phyloP scores from a whole-genome alignment of 129 eudicot genomes.

The Artemisia annua region DNA sequence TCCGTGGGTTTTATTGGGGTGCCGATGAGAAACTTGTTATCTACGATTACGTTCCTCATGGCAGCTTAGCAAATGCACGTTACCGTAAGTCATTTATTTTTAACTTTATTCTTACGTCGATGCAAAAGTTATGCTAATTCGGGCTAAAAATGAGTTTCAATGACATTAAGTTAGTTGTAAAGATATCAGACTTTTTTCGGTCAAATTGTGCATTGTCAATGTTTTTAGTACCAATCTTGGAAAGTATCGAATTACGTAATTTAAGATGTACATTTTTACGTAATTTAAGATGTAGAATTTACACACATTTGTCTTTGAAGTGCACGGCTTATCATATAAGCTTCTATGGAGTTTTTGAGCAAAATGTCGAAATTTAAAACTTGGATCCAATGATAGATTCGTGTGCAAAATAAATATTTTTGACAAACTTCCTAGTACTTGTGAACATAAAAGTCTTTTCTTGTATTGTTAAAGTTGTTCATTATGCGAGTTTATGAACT shows the following conservation, averaged over 20 bases:
- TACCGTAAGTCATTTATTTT: conserved; percentile 58
- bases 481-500: neutral
- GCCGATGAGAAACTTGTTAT: conserved; percentile 87
- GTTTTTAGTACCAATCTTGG: neutral
- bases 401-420: neutral
- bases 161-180: neutral
- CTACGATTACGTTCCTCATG: conserved; percentile 92
- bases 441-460: neutral
- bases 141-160: neutral
- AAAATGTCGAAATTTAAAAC: conserved; percentile 1
- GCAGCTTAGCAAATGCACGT: conserved; percentile 90
- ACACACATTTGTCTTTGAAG: neutral
- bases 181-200: neutral
- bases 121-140: neutral
- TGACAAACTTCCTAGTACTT: neutral
- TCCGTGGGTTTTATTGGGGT: conserved; percentile 99
- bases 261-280: neutral
- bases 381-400: conserved; percentile 21
- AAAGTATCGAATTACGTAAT: neutral
- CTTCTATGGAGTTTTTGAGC: neutral
- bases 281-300: no score
- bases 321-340: conserved; percentile 3
- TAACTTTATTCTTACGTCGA: neutral
- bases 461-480: no score
- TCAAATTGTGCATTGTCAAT: no score